phyloP scores from a whole-genome alignment of 352 stramenopile genomes.

The Thalassiosira exigua region DNA sequence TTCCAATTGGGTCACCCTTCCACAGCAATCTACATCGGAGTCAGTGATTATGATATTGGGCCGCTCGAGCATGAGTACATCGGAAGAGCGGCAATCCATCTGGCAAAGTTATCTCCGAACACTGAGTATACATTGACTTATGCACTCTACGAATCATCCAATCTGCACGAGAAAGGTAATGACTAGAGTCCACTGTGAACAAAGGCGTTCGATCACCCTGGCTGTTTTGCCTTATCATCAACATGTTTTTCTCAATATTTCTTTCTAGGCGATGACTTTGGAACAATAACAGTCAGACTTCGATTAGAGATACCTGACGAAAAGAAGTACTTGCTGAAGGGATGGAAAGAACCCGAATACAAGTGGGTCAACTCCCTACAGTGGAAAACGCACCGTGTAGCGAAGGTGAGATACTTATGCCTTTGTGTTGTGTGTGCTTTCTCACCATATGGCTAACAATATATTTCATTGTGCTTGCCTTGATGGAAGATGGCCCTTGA shows the following conservation, averaged over 20 bases:
- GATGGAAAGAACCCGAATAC: slow-evolving; percentile 41
- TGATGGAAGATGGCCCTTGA: no score
- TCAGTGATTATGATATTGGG: slow-evolving; percentile 76
- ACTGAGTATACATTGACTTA: slow-evolving; percentile 77
- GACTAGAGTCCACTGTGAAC: no score
- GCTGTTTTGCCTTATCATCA: no score
- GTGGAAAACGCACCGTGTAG: slow-evolving; percentile 67
- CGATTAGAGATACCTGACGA: slow-evolving; percentile 72
- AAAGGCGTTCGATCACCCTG: no score
- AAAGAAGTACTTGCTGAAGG: slow-evolving; percentile 58
- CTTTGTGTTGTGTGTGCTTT: no score
- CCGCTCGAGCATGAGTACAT: slow-evolving; percentile 69
- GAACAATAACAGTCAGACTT: slow-evolving; percentile 74
- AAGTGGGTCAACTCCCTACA: slow-evolving; percentile 76
- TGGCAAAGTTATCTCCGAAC: slow-evolving; percentile 66
- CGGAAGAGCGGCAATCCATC: slow-evolving; percentile 70
- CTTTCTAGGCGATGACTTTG: slow-evolving; percentile 44
- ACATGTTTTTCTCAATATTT: no score
- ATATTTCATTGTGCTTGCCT: no score
- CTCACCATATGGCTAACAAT: no score
- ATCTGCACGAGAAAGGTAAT: slow-evolving; percentile 56
- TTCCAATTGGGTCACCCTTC: slow-evolving; percentile 74
- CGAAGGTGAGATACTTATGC: no score
- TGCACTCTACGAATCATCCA: slow-evolving; percentile 60
- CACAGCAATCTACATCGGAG: slow-evolving; percentile 68